Conservation (phyloP, 495 filamentous ascomycete genomes). For the Aspergillus conjunctus region DNA sequence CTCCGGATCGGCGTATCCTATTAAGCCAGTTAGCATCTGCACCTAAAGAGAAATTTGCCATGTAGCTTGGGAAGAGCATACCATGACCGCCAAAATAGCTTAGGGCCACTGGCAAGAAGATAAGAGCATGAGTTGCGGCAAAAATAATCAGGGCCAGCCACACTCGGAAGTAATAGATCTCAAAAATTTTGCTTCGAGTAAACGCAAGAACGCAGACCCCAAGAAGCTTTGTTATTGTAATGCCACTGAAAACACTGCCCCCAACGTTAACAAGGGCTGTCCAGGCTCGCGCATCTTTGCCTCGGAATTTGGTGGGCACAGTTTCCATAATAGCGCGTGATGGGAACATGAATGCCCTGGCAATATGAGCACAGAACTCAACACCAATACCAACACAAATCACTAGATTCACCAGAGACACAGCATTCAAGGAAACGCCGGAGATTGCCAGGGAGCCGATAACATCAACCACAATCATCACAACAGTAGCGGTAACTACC, state of each 20-base stretch:
- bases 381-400: conserved; percentile 96
- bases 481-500: conserved; percentile 80
- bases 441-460: conserved; percentile 90
- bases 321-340: conserved; percentile 73
- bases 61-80: conserved; percentile 33
- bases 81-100: conserved; percentile 84
- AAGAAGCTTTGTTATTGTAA: conserved; percentile 91
- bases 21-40: conserved; percentile 15
- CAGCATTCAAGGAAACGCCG: conserved; percentile 90
- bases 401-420: conserved; percentile 94
- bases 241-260: conserved; percentile 90
- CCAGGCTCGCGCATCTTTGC: conserved; percentile 85
- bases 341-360: conserved; percentile 94
- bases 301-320: conserved; percentile 63
- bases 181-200: conserved; percentile 96
- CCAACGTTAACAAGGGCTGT: conserved; percentile 91
- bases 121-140: conserved; percentile 83
- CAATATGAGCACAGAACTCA: conserved; percentile 97
- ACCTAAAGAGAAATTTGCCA: neutral
- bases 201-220: conserved; percentile 93
- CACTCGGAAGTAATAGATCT: conserved; percentile 97
- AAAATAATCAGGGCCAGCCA: conserved; percentile 90
- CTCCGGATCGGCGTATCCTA: conserved; percentile 82
- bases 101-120: conserved; percentile 89
- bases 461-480: conserved; percentile 94